Evolutionary conservation across 805 yeast genomes (phyloP).

Genomic region (Barnettozyma populi): DNA sequence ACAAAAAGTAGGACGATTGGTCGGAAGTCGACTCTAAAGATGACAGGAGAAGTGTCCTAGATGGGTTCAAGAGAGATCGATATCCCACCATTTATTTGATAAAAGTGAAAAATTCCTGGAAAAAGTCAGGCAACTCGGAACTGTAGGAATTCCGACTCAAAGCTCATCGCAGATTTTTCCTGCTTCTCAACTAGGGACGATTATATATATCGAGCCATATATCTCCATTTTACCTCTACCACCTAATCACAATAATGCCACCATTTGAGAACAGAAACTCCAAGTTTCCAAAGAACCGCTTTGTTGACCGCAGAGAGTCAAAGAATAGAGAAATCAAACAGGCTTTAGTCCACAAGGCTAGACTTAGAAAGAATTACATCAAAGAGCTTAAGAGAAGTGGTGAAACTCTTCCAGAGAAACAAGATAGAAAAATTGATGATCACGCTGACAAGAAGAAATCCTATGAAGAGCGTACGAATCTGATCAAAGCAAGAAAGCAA

Average conservation of each 20-base stretch:
- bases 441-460: conserved; percentile 23
- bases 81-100: not conserved
- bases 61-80: not conserved
- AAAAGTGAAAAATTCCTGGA: conserved; percentile 5
- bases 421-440: conserved; percentile 12
- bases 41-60: not conserved
- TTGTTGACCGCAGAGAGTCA: conserved; percentile 21
- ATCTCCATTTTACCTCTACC: not conserved
- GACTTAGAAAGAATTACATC: conserved; percentile 75
- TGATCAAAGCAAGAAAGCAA: conserved; percentile 32
- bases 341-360: conserved; percentile 73
- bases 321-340: conserved; percentile 61
- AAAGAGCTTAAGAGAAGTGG: conserved; percentile 75
- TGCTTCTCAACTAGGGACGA: too few relatives aligned
- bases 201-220: too few relatives aligned
- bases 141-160: not conserved
- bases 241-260: conserved; percentile 1
- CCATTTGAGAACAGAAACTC: conserved; percentile 6
- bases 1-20: not conserved
- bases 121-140: conserved; percentile 3
- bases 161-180: conserved; percentile 9
- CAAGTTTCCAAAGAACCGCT: conserved; percentile 19
- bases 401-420: conserved; percentile 42
- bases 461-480: conserved; percentile 30
- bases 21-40: not conserved